Percentiles rank a stretch among this genome's conserved stretches.
Evolutionary conservation across 306 rosid species (phyloP).

Genomic region (Purshia tridentata): DNA sequence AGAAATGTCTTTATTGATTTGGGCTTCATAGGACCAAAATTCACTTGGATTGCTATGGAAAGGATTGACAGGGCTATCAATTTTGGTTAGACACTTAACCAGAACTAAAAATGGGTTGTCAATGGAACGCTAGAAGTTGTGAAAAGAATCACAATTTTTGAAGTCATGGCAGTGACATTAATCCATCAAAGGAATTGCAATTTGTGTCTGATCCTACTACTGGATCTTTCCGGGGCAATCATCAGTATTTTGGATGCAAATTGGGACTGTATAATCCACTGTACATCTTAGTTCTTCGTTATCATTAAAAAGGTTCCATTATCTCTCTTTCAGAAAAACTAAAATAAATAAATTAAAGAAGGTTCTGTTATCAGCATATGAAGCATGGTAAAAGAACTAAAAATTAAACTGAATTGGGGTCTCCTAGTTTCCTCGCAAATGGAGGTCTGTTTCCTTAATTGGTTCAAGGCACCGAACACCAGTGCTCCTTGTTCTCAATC

Average conservation of each 20-base stretch:
- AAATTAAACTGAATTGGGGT: neutral
- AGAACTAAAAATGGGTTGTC: neutral
- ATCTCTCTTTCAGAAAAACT: too few species aligned
- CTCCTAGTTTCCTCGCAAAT: too few species aligned
- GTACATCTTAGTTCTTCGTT: neutral
- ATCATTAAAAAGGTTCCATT: too few species aligned
- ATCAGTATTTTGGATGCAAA: neutral
- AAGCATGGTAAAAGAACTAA: neutral
- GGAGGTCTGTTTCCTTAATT: too few species aligned
- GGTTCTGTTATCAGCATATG: neutral
- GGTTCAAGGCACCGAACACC: neutral
- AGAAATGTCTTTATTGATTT: neutral
- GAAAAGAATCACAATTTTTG: neutral
- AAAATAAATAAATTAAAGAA: too few species aligned
- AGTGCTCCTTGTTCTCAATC: neutral
- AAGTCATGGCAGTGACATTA: constrained; percentile 5
- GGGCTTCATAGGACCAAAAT: neutral
- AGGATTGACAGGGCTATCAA: too few species aligned
- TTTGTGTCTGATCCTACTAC: constrained; percentile 9
- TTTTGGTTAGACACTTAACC: too few species aligned
- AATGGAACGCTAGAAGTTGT: neutral
- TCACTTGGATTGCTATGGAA: too few species aligned
- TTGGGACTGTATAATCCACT: neutral
- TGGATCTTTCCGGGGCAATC: constrained; percentile 6
- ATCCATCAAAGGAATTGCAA: neutral